Base-by-base conservation (phyloP, 2,329 filamentous ascomycete species). In the Calonectria honghensis region DNA sequence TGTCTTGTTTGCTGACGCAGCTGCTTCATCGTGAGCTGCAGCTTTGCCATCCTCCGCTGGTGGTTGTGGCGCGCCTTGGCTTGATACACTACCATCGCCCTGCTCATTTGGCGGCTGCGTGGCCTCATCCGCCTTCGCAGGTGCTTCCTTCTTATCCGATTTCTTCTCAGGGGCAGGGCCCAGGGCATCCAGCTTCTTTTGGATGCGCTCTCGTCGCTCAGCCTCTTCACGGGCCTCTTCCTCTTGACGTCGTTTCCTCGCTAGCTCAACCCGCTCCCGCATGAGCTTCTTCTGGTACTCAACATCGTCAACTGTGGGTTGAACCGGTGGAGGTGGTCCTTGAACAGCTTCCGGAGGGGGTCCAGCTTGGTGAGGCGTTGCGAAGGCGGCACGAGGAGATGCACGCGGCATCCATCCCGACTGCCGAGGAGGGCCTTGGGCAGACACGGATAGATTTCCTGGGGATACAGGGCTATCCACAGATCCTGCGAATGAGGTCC, bases 171-270 rank as follows among this genome's bases (percentile, higher is more conserved):
- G 91, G 3, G 90, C 87, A 20, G 93, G 91, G 0, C 93, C 94
- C 81, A 96, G 86, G 11, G 92, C 91, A 79, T 93, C 93, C 61
- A 96, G 85, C 83, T 95, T 95, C 81, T 93, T 89, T 63, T 92
- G 90, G 75, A 96, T 92, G 31, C 94, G 91, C 81, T 95, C 93
- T 79, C 91, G 90, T 73, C 89, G 91, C 24, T 91, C 94, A n/a
- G 92, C 93, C 81, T 95, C 93, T 80, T 94, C 93, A n/a, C 88
- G 90, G 27, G 90, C 92, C 79, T 94, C 93, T 82, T 95, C 90
- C 73, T 94, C 93, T 74, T 91, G 86, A 63, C 91, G 88, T 72
- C 93, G 89, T 81, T 94, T 93, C 80, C 93, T 92, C 27, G 93
- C 94, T 68, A 92, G 86, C 79, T 96, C 93, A 9, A 92, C 89